Evolutionary conservation across 2,329 filamentous ascomycete genomes (phyloP).

Genomic region (Penicillium digitatum): DNA sequence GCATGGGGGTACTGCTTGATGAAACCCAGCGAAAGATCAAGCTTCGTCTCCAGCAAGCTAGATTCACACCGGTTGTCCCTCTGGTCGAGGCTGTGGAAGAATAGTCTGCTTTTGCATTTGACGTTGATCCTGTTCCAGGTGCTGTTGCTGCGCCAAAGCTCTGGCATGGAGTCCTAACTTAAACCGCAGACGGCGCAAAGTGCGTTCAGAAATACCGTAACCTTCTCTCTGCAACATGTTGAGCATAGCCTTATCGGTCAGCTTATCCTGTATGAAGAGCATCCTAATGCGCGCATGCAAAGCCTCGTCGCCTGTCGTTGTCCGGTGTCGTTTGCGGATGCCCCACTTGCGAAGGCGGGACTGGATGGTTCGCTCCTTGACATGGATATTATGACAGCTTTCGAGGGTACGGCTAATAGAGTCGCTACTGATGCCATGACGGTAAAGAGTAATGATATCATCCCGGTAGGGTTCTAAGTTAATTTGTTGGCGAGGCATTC

Average conservation of each 20-base stretch:
- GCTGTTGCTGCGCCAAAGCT: constrained; percentile 14
- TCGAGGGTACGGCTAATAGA: constrained; percentile 22
- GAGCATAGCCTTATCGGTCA: constrained; percentile 27
- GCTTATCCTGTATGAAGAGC: constrained; percentile 20
- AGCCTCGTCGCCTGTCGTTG: constrained; percentile 22
- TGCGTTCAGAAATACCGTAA: constrained; percentile 25
- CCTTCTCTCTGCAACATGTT: constrained; percentile 22
- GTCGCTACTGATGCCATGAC: constrained; percentile 23
- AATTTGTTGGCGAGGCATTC: constrained; percentile 25
- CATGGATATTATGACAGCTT: constrained; percentile 23
- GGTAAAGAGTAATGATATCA: constrained; percentile 22
- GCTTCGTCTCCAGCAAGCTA: neutral
- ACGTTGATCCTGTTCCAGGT: neutral
- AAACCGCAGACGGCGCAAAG: constrained; percentile 23
- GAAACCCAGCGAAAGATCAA: neutral
- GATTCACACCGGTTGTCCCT: neutral
- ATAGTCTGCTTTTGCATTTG: neutral
- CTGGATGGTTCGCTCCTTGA: constrained; percentile 25
- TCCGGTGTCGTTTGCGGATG: constrained; percentile 25
- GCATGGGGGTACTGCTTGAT: neutral
- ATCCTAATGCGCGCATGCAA: constrained; percentile 23
- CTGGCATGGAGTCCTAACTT: constrained; percentile 23
- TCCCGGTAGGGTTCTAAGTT: constrained; percentile 25
- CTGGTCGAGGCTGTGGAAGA: neutral
- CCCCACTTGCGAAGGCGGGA: constrained; percentile 27